These are phyloP conservation scores for Phytopythium vexans DNA, from an alignment of 352 stramenopile genomes.

Conservation along the genomic window DNA sequence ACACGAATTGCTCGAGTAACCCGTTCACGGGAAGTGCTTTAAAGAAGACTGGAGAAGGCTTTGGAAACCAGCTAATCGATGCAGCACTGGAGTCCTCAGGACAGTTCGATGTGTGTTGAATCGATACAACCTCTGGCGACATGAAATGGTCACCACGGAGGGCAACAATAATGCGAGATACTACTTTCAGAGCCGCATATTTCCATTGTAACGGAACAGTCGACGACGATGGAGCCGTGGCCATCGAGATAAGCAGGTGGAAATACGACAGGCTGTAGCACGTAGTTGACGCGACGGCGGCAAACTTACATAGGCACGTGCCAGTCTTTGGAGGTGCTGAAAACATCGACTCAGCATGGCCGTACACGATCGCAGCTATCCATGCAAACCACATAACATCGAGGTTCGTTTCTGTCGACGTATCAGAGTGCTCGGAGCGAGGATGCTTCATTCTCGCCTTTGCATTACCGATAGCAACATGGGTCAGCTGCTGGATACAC, in stretches of 20 bases:
- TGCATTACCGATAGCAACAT: constrained; percentile 2
- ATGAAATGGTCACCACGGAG: neutral
- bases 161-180: constrained; percentile 14
- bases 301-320: neutral
- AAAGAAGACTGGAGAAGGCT: constrained; percentile 4
- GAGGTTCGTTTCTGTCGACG: neutral
- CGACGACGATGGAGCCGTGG: constrained; percentile 3
- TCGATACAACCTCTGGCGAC: neutral
- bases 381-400: constrained; percentile 27
- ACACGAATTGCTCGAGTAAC: constrained; percentile 24
- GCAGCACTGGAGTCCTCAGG: neutral
- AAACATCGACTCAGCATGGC: constrained; percentile 2
- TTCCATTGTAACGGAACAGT: constrained; percentile 19
- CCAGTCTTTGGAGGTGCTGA: neutral
- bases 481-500: constrained; percentile 18
- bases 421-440: neutral
- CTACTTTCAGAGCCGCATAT: constrained; percentile 24
- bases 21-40: constrained; percentile 15
- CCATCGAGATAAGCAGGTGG: constrained; percentile 20
- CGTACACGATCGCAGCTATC: constrained; percentile 22
- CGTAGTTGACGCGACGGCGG: neutral
- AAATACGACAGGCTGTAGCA: constrained; percentile 27
- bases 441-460: neutral
- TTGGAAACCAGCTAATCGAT: constrained; percentile 2
- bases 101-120: neutral